These are phyloP conservation scores for Malassezia japonica DNA, from an alignment of 1,284 basidiomycete species.

Conservation along the genomic window DNA sequence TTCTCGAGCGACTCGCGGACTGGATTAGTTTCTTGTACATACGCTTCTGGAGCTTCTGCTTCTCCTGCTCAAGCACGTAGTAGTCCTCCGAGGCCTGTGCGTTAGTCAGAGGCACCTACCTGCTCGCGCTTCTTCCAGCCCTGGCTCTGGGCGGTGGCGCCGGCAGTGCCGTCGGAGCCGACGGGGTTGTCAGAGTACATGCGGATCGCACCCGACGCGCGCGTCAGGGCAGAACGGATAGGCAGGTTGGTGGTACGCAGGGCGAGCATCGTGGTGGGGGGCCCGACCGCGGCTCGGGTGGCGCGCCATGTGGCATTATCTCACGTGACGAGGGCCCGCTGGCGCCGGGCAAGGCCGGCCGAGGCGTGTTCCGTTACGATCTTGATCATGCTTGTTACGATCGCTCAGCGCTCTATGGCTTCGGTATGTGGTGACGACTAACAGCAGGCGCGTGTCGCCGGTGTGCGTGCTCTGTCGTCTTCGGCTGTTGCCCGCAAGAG, in stretches of 20 bases:
- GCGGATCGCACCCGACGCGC: neutral
- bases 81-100: conserved; percentile 35
- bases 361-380: neutral
- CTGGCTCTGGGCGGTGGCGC: conserved; percentile 27
- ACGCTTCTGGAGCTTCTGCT: conserved; percentile 37
- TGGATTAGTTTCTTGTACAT: conserved; percentile 3
- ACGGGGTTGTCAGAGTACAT: conserved; percentile 19
- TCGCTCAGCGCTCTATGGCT: conserved; percentile 15
- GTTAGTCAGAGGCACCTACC: too few relatives aligned
- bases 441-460: conserved; percentile 8
- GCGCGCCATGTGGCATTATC: conserved; percentile 1
- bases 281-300: conserved; percentile 1
- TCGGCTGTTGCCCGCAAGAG: conserved; percentile 40
- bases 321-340: conserved; percentile 4
- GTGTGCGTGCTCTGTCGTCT: conserved; percentile 35
- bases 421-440: conserved; percentile 9
- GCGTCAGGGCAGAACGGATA: neutral
- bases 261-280: conserved; percentile 4
- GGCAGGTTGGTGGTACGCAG: neutral
- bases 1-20: conserved; percentile 30
- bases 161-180: conserved; percentile 24
- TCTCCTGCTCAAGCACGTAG: conserved; percentile 35
- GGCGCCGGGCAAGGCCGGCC: conserved; percentile 18
- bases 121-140: conserved; percentile 33
- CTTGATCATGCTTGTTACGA: conserved; percentile 14